Base-by-base conservation (phyloP, 2,329 filamentous ascomycete species). In the Shiraia sp. region DNA sequence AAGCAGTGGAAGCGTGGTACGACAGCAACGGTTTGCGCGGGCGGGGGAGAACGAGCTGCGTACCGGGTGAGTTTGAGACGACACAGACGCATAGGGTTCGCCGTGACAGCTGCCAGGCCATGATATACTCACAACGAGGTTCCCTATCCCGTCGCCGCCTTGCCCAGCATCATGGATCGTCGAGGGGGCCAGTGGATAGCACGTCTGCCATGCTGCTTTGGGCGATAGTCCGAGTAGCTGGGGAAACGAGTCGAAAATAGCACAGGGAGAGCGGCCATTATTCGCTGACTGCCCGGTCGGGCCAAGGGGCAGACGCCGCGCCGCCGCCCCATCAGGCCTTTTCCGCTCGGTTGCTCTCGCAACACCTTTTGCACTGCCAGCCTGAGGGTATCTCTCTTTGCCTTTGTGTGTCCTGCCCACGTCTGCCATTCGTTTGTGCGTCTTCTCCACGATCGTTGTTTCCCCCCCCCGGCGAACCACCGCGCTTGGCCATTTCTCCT, bases 281-380 rank as follows among this genome's bases (percentile, higher is more conserved):
- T 48, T 48, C 42, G 45, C 40, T 28, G 40, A 37, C 36, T 25
- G 15, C 29, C 15, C 25, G 13, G 32, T 17, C 16, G 44, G 40
- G 41, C 41, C 39, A 47, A 40, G 47, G 47, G 44, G 29, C 12
- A 32, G 15, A 22, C 23, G 36, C 33, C 32, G 39, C 42, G 44
- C 42, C 42, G 36, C 50, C 40, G 36, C 37, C 42, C 26, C 34
- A 39, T 42, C 26, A 42, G 35, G 32, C 35, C 38, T 34, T 40
- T 37, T n/a, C n/a, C n/a, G n/a, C n/a, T 29, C 39, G 32, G 55
- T 60, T 58, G 50, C 49, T 51, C 49, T 55, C 54, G 53, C 59
- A 63, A 65, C 60, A 55, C 42, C 36, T n/a, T n/a, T n/a, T 19
- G 34, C 28, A 36, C 31, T 13, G 22, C 16, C n/a, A n/a, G 15